Evolutionary conservation across 2,329 filamentous ascomycete species (phyloP), one percentile per base, ranked within the genome.

Genomic region (Pseudogymnoascus sp.): DNA sequence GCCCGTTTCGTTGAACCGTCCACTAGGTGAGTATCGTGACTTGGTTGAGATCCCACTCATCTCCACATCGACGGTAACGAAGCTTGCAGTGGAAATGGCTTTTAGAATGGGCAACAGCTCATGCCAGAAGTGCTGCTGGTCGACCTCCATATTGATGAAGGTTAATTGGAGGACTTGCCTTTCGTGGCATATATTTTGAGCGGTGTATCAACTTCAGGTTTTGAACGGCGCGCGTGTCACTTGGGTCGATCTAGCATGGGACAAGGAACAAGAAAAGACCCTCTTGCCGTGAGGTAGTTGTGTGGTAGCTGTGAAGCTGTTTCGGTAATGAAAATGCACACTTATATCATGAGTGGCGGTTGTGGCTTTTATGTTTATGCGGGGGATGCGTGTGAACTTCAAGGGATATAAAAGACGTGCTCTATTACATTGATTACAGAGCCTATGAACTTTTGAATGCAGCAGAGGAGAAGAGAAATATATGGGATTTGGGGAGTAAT

Each of bases 11-110:
- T 71, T 68, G 33, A 67, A 70, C 38, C 72, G 73, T 62, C 68
- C 69, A 38, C 33, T 38, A 1, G 66, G 31, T 15, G 65, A 66
- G 63, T 70, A 67, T 63, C 70, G 71, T 13, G 70, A 68, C 50
- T 76, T 74, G 23, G 78, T 78, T 11, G 73, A 73, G 2, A 89
- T 85, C 1, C 87, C 87, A 13, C 86, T 88, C 53, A 89, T 81
- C 72, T 89, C 87, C 11, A 88, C 77, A 70, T 89, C 87, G 64
- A 89, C 78, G 2, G 85, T 78, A 11, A 89, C 82, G 68, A 88
- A 88, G 65, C 80, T 78, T 35, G 84, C 81, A 63, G 81, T 77
- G 26, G 83, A 79, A 63, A 89, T 80, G 64, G 83, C 77, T 65
- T 80, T 77, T 19, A 89, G 74, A 36, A 89, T 80, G 40, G 78